phyloP scores from a whole-genome alignment of 1,284 basidiomycete genomes.

The Heterobasidion occidentale region DNA sequence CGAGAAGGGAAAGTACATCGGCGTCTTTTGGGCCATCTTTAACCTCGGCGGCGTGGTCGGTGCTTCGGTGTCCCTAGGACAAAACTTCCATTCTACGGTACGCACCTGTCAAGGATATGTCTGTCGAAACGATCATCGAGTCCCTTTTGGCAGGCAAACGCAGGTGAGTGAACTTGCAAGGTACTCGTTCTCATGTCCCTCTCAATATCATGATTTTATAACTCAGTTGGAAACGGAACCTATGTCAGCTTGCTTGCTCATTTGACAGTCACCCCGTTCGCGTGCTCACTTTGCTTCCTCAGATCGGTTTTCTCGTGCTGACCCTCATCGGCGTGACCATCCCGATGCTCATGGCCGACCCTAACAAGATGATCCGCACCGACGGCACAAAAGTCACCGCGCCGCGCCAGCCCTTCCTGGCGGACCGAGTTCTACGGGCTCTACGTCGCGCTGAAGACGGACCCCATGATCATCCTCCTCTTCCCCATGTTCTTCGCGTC shows the following conservation, averaged over 20 bases:
- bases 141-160: constrained; percentile 16
- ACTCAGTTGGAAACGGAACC: constrained; percentile 46
- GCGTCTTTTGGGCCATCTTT: constrained; percentile 66
- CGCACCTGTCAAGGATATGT: constrained; percentile 5
- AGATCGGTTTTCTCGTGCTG: constrained; percentile 71
- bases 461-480: constrained; percentile 41
- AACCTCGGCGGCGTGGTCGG: constrained; percentile 62
- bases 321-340: constrained; percentile 58
- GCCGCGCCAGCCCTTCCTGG: constrained; percentile 64
- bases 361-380: constrained; percentile 57
- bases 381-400: constrained; percentile 64
- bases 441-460: constrained; percentile 38
- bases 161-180: constrained; percentile 17
- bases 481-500: constrained; percentile 53
- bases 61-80: constrained; percentile 47
- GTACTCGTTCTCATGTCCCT: too few species aligned
- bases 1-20: constrained; percentile 76
- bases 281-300: not conserved
- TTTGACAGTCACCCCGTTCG: not conserved
- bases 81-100: constrained; percentile 37
- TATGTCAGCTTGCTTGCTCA: constrained; percentile 35
- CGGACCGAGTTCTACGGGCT: constrained; percentile 45
- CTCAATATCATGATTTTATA: constrained; percentile 1
- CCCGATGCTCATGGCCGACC: constrained; percentile 62
- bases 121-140: constrained; percentile 4